Evolutionary conservation across 345 rosid genomes (phyloP), one percentile per base, ranked within the genome.

Genomic region (Bruguiera parviflora): DNA sequence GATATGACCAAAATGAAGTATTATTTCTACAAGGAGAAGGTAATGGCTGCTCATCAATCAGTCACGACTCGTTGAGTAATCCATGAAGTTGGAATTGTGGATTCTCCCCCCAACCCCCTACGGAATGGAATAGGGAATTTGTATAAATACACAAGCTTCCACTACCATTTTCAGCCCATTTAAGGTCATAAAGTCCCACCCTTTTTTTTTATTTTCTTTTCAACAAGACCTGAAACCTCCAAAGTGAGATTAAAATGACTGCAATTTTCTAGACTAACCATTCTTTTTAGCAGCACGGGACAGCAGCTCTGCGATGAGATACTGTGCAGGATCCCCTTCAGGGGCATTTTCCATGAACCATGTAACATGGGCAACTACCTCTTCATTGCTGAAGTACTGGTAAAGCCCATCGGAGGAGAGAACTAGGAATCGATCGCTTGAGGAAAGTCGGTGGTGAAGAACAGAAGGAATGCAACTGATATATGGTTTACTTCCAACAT

Each of bases 261-360:
- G 5, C 49, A 43, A 47, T 20, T 64, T 39, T 53, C 64, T 55
- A 15, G 8, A 76, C 83, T 74, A 63, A 91, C 98, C 98, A 68
- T 91, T 93, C 88, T 91, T 93, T 82, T 88, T 88, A 66, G 98
- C 98, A 53, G 97, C 98, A 35, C 98, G 97, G 76, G 89, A 85
- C 28, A 93, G 87, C 70, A 93, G 92, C 85, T 91, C 96, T 2
- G 97, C 89, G 71, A 93, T 81, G 68, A 93, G 97, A 78, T 91
- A 88, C 72, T 93, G 97, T 32, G 98, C 97, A 74, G 98, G 98
- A 80, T 93, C 98, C 1, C 98, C 98, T 79, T 85, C 96, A 53
- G 98, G 98, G 56, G 86, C 96, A 76, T 90, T 93, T 78, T 93
- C 98, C 68, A 93, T 89, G 84, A 93, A 93, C 98, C 98, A 93